Evolutionary conservation across 2,329 filamentous ascomycete genomes (phyloP).

Genomic region (Diaporthe sp.): DNA sequence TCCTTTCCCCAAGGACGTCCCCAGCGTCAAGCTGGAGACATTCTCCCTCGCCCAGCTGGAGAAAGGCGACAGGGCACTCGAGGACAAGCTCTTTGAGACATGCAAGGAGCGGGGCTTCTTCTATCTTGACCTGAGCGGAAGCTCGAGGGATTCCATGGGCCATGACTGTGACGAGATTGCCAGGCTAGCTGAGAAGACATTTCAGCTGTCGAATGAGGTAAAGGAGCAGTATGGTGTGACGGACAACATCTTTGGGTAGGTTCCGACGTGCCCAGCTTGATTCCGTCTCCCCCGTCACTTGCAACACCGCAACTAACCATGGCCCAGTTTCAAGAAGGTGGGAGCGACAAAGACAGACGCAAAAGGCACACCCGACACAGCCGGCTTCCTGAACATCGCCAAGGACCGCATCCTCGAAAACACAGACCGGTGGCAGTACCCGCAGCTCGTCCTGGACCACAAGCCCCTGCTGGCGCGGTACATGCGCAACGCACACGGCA

Average conservation of each 20-base stretch:
- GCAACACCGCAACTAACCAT: neutral
- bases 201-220: slow-evolving; percentile 32
- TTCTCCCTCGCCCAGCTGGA: slow-evolving; percentile 35
- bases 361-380: slow-evolving; percentile 32
- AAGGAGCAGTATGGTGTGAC: slow-evolving; percentile 33
- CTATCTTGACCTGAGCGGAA: slow-evolving; percentile 35
- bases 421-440: slow-evolving; percentile 30
- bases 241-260: slow-evolving; percentile 34
- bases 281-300: neutral
- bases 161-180: slow-evolving; percentile 33
- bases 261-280: neutral
- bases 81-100: slow-evolving; percentile 32
- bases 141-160: slow-evolving; percentile 27
- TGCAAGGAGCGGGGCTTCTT: slow-evolving; percentile 37
- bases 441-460: slow-evolving; percentile 25
- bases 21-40: slow-evolving; percentile 34
- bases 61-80: slow-evolving; percentile 29
- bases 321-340: slow-evolving; percentile 27
- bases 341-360: slow-evolving; percentile 33
- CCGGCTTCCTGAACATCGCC: slow-evolving; percentile 35
- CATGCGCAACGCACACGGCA: slow-evolving; percentile 31
- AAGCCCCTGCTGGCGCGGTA: slow-evolving; percentile 30
- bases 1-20: slow-evolving; percentile 29
- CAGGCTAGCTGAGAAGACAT: slow-evolving; percentile 32
- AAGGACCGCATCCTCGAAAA: slow-evolving; percentile 37